These are phyloP conservation scores for Galeopsis tetrahit DNA, from an alignment of 257 asterid species.

Conservation along the genomic window DNA sequence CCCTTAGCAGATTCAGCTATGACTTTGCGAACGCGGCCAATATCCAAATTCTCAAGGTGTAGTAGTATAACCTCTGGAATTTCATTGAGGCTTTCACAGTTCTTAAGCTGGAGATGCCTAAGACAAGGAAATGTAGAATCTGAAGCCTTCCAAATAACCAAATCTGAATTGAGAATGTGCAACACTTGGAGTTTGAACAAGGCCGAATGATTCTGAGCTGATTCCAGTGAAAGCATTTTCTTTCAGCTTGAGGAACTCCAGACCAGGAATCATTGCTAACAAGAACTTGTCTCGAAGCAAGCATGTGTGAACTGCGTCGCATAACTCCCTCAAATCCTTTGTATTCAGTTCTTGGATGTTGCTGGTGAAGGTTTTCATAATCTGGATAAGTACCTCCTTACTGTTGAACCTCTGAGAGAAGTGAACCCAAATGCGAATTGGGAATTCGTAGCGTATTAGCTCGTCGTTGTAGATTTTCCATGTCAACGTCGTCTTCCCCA, in stretches of 20 bases:
- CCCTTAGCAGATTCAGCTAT: background rate
- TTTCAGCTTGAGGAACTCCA: slow-evolving; percentile 38
- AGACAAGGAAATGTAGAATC: slow-evolving; percentile 36
- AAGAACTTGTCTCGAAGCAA: too few relatives aligned
- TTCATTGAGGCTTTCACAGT: slow-evolving; percentile 32
- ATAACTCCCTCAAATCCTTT: too few relatives aligned
- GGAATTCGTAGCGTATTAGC: too few relatives aligned
- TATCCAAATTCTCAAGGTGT: slow-evolving; percentile 37
- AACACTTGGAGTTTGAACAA: slow-evolving; percentile 33
- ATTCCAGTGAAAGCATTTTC: slow-evolving; percentile 33
- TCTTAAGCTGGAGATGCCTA: slow-evolving; percentile 30
- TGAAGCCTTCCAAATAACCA: background rate
- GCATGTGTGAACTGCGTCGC: too few relatives aligned
- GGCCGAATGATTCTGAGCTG: slow-evolving; percentile 31
- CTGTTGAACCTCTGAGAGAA: too few relatives aligned
- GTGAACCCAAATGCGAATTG: too few relatives aligned
- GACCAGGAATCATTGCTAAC: slow-evolving; percentile 30
- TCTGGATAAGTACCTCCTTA: too few relatives aligned
- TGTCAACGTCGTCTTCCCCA: too few relatives aligned
- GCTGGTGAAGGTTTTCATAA: too few relatives aligned
- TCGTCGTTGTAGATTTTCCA: too few relatives aligned
- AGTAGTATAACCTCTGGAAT: slow-evolving; percentile 32
- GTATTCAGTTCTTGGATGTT: too few relatives aligned
- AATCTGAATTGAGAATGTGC: slow-evolving; percentile 32
- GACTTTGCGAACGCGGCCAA: background rate